Conservation (phyloP, 371 early-diverging fungal genomes). For the Syncephalastrum monosporum region DNA sequence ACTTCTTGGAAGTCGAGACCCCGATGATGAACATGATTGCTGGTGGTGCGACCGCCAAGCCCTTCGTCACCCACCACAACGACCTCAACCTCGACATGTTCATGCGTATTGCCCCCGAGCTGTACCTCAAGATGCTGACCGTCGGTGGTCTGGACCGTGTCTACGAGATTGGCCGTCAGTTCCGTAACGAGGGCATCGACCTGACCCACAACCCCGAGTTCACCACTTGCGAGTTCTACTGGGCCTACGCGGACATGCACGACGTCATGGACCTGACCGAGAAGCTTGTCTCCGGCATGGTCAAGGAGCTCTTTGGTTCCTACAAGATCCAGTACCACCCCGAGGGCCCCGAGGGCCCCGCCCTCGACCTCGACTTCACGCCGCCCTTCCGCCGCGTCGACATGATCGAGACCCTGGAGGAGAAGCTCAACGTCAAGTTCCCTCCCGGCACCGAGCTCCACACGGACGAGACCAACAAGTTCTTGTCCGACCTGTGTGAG, state of each 20-base stretch:
- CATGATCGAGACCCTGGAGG: slow-evolving; percentile 95
- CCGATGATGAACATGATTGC: slow-evolving; percentile 99
- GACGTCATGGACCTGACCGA: slow-evolving; percentile 98
- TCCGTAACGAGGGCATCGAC: slow-evolving; percentile 99
- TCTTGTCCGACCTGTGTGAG: slow-evolving; percentile 88
- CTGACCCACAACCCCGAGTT: slow-evolving; percentile 99
- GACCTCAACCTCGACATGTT: slow-evolving; percentile 98
- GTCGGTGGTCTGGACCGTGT: slow-evolving; percentile 99
- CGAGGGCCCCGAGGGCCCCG: slow-evolving; percentile 82
- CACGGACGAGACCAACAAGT: slow-evolving; percentile 78
- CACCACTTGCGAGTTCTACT: slow-evolving; percentile 87
- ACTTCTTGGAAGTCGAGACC: slow-evolving; percentile 99
- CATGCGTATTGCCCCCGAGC: slow-evolving; percentile 99
- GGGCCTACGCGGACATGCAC: slow-evolving; percentile 99
- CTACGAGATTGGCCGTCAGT: slow-evolving; percentile 99
- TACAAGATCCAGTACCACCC: slow-evolving; percentile 94
- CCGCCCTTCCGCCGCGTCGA: slow-evolving; percentile 96
- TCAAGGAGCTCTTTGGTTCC: slow-evolving; percentile 84
- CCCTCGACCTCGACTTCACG: slow-evolving; percentile 89
- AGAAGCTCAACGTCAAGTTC: slow-evolving; percentile 87
- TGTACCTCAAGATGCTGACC: slow-evolving; percentile 96
- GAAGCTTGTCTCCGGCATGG: slow-evolving; percentile 89
- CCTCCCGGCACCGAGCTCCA: slow-evolving; percentile 87
- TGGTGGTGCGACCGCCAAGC: slow-evolving; percentile 99
- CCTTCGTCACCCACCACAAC: slow-evolving; percentile 99